These are phyloP conservation scores for Zychaea mexicana DNA, from an alignment of 371 early-diverging fungal species.

Conservation along the genomic window DNA sequence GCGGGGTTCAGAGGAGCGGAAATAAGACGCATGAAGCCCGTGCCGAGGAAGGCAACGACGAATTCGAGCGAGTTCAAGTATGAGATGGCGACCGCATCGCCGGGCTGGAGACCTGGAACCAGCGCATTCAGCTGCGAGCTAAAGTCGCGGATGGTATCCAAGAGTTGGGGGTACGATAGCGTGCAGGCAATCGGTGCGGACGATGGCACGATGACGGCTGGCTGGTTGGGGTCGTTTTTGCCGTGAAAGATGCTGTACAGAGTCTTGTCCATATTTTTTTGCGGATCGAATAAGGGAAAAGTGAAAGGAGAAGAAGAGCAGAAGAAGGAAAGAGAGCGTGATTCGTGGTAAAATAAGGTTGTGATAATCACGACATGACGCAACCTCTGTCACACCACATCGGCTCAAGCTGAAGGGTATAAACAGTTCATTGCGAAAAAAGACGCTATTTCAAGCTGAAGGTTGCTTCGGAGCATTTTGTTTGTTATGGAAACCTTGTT, in stretches of 20 bases:
- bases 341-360: too few relatives aligned
- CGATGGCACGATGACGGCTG: slow-evolving; percentile 48
- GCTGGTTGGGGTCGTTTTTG: neutral
- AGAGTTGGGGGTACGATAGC: slow-evolving; percentile 37
- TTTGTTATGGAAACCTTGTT: too few relatives aligned
- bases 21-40: slow-evolving; percentile 61
- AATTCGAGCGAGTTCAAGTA: slow-evolving; percentile 76
- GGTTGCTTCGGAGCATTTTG: slow-evolving; percentile 2
- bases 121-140: slow-evolving; percentile 28
- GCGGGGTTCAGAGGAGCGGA: slow-evolving; percentile 82
- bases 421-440: neutral
- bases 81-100: slow-evolving; percentile 70
- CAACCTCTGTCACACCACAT: slow-evolving; percentile 7
- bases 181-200: slow-evolving; percentile 32
- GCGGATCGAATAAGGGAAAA: neutral
- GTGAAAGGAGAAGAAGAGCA: neutral
- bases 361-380: slow-evolving; percentile 1
- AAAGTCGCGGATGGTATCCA: slow-evolving; percentile 40
- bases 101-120: slow-evolving; percentile 48
- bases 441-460: neutral
- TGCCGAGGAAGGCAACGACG: slow-evolving; percentile 70
- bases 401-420: neutral
- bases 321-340: neutral
- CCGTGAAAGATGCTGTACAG: slow-evolving; percentile 6
- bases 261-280: neutral